Evolutionary conservation across 208 protist genomes (phyloP), one percentile per base, ranked within the genome.

Genomic region (Porcisia hertigi): DNA sequence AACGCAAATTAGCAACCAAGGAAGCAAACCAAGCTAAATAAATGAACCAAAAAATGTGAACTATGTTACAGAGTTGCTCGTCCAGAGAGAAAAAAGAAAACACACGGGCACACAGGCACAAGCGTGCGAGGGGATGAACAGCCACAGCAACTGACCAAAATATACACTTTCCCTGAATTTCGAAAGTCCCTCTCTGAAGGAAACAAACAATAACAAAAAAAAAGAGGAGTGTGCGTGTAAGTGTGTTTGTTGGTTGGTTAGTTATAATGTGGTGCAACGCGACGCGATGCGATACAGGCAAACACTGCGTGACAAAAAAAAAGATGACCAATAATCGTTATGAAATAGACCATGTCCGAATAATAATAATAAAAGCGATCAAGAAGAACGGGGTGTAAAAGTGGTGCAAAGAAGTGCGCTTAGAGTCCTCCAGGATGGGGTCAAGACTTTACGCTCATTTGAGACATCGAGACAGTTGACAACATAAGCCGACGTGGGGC

Each of bases 1-100:
- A 49, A 49, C 45, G 45, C 45, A 49, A 49, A 49, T 9, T 49
- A 49, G 45, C 45, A 49, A 49, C 45, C 3, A 65, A 6, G 34
- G 30, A 30, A 39, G 11, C 66, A 20, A 66, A 71, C 60, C 41
- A n/a, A n/a, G n/a, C n/a, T n/a, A n/a, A n/a, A n/a, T n/a, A 73
- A 73, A 65, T 47, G n/a, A 69, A 53, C 54, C 52, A 75, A 69
- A 75, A 73, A 54, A 41, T 45, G 69, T 67, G 62, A 25, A 2
- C 23, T 45, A 8, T 52, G 62, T 8, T 67, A 67, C 62, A 45
- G 8, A 30, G 18, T 34, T 52, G 45, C 62, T 43, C 16, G 6
- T 47, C 60, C 30, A 16, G 7, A 67, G 47, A 9, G 8, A 36
- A 49, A n/a, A 67, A 20, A 49, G 2, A 52, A 2, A 12, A 49